Evolutionary conservation across 305 asterid genomes (phyloP), one percentile per base, ranked within the genome.

Genomic region (Plantago lanceolata): DNA sequence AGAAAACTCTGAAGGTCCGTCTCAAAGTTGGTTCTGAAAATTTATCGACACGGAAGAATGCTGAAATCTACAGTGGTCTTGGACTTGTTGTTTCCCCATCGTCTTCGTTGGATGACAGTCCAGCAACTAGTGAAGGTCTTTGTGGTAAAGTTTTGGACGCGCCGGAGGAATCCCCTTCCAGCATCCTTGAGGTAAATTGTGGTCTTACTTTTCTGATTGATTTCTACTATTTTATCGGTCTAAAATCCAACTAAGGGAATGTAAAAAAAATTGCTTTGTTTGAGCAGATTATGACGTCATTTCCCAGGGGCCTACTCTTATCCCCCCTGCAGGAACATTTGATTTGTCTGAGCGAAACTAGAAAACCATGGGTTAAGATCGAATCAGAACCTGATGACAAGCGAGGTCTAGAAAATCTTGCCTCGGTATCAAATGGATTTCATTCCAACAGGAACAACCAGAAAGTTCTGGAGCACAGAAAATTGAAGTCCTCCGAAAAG

Each of bases 41-140:
- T 76, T 75, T 85, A 76, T 69, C 83, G 61, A 70, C 92, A 69
- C 86, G 66, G 69, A 88, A 85, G 79, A 90, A 85, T 74, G 87
- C 88, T 77, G 96, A 90, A 51, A 80, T 94, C 76, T 94, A 90
- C 71, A 79, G 87, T 66, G 99, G 99, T 37, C 96, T 88, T 47
- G 99, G 99, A 62, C 96, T 94, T 53, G 92, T 78, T 57, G 90
- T 81, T 68, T 85, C 95, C 68, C 97, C 99, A 33, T 80, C 96
- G 8, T 86, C 99, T 51, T 88, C 99, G 6, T 75, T 82, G 74
- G 93, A 88, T 55, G 89, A 82, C 72, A 86, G 87, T 64, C 96
- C 85, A 19, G 26, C 73, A 20, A 70, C 82, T 59, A 74, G 83
- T 78, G 88, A 71, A 62, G 83, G 85, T 62, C 69, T 78, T 58